Evolutionary conservation across 1,139 yeast genomes (phyloP).

Genomic region (Lipomyces yarrowii): DNA sequence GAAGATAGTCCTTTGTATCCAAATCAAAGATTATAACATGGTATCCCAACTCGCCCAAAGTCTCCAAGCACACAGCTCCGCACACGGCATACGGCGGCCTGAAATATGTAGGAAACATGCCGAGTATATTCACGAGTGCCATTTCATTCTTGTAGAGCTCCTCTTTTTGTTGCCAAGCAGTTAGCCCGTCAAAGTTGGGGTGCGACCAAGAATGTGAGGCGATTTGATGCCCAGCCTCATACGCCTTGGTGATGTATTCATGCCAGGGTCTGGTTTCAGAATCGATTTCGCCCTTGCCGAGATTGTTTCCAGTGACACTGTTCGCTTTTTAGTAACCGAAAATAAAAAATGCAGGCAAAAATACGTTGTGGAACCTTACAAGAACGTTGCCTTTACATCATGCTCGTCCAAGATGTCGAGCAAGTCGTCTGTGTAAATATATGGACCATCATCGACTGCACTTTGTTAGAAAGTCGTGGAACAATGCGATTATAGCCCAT

Average conservation of each 20-base stretch:
- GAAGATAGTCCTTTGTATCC: constrained; percentile 25
- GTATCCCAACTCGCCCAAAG: constrained; percentile 20
- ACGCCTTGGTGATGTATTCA: constrained; percentile 14
- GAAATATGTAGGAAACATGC: constrained; percentile 25
- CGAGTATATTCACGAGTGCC: constrained; percentile 22
- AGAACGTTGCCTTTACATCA: constrained; percentile 23
- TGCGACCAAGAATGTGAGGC: constrained; percentile 29
- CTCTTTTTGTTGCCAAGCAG: constrained; percentile 6
- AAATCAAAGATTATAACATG: constrained; percentile 24
- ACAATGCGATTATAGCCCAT: neutral
- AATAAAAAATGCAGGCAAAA: neutral
- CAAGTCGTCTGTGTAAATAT: constrained; percentile 19
- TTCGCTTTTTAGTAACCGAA: neutral
- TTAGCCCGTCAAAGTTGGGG: constrained; percentile 11
- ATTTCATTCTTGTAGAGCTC: constrained; percentile 26
- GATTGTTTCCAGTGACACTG: constrained; percentile 23
- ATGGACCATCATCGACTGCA: constrained; percentile 26
- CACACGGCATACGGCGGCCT: constrained; percentile 26
- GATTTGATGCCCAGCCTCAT: constrained; percentile 23
- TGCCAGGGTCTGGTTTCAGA: constrained; percentile 6
- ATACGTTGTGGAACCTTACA: neutral
- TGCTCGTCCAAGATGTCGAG: constrained; percentile 16
- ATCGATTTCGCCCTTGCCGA: constrained; percentile 24
- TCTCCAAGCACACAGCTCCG: constrained; percentile 12
- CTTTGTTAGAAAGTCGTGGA: neutral